Evolutionary conservation across 2,329 filamentous ascomycete species (phyloP).

Genomic region (Chaetomiaceae sp.): DNA sequence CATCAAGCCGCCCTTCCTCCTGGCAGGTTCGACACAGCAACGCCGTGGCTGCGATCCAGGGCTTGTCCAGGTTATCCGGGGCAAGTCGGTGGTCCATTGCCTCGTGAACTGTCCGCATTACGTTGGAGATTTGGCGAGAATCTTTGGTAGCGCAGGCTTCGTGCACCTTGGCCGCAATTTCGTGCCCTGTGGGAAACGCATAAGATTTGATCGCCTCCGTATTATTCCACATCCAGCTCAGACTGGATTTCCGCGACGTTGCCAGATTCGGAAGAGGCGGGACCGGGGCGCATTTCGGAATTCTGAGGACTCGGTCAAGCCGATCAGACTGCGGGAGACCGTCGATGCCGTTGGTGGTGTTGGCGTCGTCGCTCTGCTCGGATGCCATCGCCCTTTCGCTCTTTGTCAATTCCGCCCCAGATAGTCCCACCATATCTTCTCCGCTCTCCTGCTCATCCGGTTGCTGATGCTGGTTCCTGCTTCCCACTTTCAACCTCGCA

Average conservation of each 20-base stretch:
- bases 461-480: neutral
- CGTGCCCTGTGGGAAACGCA: conserved; percentile 14
- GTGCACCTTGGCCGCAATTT: conserved; percentile 18
- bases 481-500: neutral
- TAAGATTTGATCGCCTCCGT: neutral
- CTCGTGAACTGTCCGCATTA: conserved; percentile 11
- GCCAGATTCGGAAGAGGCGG: neutral
- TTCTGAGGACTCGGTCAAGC: neutral
- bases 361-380: neutral
- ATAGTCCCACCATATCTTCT: neutral
- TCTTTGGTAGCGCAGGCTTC: conserved; percentile 18
- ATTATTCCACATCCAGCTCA: conserved; percentile 8
- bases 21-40: conserved; percentile 35
- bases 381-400: neutral
- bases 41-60: conserved; percentile 27
- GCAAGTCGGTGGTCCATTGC: conserved; percentile 7
- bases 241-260: neutral
- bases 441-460: neutral
- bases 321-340: neutral
- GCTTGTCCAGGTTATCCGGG: conserved; percentile 9
- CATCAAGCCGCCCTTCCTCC: conserved; percentile 28
- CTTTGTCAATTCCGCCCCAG: neutral
- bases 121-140: conserved; percentile 1
- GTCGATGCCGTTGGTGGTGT: neutral
- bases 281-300: neutral